Evolutionary conservation across 805 yeast species (phyloP), one percentile per base, ranked within the genome.

Genomic region (Dipodascopsis uninucleata): DNA sequence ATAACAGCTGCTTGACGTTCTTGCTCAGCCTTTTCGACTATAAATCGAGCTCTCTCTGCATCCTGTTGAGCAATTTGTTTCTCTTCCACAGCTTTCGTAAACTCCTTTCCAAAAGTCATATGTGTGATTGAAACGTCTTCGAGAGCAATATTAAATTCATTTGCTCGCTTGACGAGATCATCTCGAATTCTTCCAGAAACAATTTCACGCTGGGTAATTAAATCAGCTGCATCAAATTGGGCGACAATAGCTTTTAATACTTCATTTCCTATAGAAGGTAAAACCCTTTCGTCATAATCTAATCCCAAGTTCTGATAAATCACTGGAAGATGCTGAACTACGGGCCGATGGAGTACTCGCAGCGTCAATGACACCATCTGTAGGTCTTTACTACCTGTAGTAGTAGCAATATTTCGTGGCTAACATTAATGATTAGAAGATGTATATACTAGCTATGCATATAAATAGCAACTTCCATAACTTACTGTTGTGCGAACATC

Each of bases 31-130:
- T 84, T 84, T 63, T 89, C 97, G 44, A 93, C 97, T 41, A 86
- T 72, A 63, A 79, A 93, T 61, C 83, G 84, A 47, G 97, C 96
- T 57, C 98, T 78, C 72, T 93, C 97, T 20, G 98, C 97, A 64
- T 93, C 98, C 70, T 93, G 98, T 71, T 93, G 98, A 25, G 98
- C 98, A 69, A 93, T 94, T 70, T 93, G 97, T 66, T 93, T 93
- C 71, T 86, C 95, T 71, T 93, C 98, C 49, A 93, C 98, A 26
- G 98, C 97, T 68, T 85, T 89, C 43, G 98, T 93, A 72, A 93
- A 93, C 64, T 93, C 98, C 55, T 76, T 77, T 42, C 98, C 97
- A 66, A 93, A 93, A 0, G 97, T 86, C 86, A 93, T 82, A 69
- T 93, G 98, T 12, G 98, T 93, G 57, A 93, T 93, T 21, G 96